Evolutionary conservation across 441 rosid species (phyloP), one percentile per base, ranked within the genome.

Genomic region (Bocquillonia castaneifolia): DNA sequence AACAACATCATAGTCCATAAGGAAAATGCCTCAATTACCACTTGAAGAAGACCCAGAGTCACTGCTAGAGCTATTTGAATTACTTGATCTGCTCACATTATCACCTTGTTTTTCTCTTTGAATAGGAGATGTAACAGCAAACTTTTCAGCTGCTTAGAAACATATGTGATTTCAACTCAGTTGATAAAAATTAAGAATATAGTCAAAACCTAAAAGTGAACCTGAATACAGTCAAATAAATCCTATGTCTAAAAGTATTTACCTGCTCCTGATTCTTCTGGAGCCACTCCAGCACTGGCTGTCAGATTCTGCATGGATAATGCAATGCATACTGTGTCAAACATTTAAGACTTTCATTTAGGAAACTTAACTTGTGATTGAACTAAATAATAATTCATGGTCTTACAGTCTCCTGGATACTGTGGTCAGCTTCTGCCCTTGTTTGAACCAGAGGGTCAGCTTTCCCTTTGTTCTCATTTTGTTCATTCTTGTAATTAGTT

Each of bases 41-140:
- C 85, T 84, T 55, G 97, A 85, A 74, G 92, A 85, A 50, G 91
- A 91, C 62, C 86, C 88, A 61, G 96, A 84, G 52, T 79, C 93
- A 79, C 88, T 79, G 78, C 95, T 83, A 51, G 96, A 86, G 78
- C 88, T 80, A 53, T 85, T 79, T 74, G 98, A 90, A 80, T 90
- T 80, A 77, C 86, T 80, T 66, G 96, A 89, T 67, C 82, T 80
- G 65, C 84, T 87, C 18, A 66, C 75, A 39, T 79, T 80, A 63
- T 77, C 78, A 10, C 77, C 82, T 37, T 71, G 81, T 69, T 72
- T 78, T 76, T 79, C 81, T 59, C 66, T 81, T 63, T 70, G 84
- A 70, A 72, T 70, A 65, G 83, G 69, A 59, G 78, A 72, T 29
- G 76, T 48, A 14, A 76, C 18, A 50, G 72, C 77, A 67, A 64